A percentile compares a stretch with the other conserved stretches of the same genome.
These are phyloP conservation scores for Linanthus parryae DNA, from an alignment of 148 eudicot species.

Conservation along the genomic window DNA sequence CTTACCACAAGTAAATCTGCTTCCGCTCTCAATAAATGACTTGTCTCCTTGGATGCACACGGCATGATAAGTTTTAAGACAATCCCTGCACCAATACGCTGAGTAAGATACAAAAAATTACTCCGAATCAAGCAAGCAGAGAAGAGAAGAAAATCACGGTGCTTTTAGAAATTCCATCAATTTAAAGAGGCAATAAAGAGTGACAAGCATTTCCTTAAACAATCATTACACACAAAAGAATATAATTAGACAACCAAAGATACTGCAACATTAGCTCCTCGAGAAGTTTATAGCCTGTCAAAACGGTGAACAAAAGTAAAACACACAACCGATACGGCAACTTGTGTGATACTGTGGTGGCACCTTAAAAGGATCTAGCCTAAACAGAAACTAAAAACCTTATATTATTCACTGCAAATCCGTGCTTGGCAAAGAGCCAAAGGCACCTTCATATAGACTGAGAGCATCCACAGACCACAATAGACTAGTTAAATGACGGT, in stretches of 20 bases:
- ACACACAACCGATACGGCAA: too few relatives aligned
- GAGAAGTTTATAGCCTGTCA: too few relatives aligned
- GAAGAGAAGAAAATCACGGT: not conserved
- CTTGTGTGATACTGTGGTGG: too few relatives aligned
- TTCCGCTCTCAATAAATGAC: constrained; percentile 25
- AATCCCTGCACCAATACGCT: constrained; percentile 29
- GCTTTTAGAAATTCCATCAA: not conserved
- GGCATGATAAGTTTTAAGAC: constrained; percentile 71
- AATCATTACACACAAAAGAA: not conserved
- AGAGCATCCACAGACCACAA: too few relatives aligned
- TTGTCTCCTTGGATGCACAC: constrained; percentile 46
- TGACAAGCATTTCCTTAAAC: not conserved
- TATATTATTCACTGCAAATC: too few relatives aligned
- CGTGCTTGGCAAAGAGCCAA: too few relatives aligned
- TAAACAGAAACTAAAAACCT: too few relatives aligned
- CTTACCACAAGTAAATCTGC: constrained; percentile 58
- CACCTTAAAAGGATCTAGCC: too few relatives aligned
- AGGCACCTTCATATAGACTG: too few relatives aligned
- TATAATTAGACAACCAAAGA: too few relatives aligned
- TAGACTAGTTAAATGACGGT: too few relatives aligned
- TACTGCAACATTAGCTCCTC: not conserved
- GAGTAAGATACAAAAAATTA: not conserved
- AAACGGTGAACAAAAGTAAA: too few relatives aligned
- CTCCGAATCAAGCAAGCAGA: constrained; percentile 3
- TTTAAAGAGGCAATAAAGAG: not conserved